A percentile compares a stretch with the other conserved stretches of the same genome.
Conservation (phyloP, 805 yeast species). For the Barnettozyma vustinii region DNA sequence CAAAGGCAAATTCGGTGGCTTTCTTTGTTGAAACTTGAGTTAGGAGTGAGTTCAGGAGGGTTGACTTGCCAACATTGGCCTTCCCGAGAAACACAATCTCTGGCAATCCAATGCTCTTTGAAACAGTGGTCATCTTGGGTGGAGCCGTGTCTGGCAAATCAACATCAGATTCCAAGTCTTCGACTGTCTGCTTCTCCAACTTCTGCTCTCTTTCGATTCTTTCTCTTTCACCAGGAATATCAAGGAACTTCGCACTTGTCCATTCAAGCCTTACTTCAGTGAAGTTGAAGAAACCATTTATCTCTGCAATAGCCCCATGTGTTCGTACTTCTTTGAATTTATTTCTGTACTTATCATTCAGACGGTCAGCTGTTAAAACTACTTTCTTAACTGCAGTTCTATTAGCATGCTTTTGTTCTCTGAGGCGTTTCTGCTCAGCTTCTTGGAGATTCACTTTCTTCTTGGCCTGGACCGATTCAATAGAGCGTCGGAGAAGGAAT, state of each 20-base stretch:
- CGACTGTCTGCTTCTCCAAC: constrained; percentile 10
- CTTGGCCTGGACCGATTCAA: constrained; percentile 4
- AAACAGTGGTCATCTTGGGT: constrained; percentile 1
- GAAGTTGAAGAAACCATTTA: constrained; percentile 40
- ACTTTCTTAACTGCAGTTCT: constrained; percentile 4
- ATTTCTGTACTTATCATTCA: constrained; percentile 17
- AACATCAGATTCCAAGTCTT: constrained; percentile 10
- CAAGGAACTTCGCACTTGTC: constrained; percentile 47
- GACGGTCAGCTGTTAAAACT: constrained; percentile 8
- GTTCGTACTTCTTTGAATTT: constrained; percentile 16
- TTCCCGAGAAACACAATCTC: constrained; percentile 76
- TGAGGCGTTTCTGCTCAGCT: background rate
- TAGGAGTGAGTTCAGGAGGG: constrained; percentile 59
- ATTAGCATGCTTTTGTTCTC: background rate
- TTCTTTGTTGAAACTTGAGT: constrained; percentile 31
- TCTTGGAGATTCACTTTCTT: constrained; percentile 1
- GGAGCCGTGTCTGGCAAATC: constrained; percentile 1
- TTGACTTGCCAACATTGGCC: constrained; percentile 84
- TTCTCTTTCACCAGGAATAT: constrained; percentile 53
- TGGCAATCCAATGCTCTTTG: constrained; percentile 40
- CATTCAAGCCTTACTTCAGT: constrained; percentile 50
- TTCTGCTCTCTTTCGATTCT: constrained; percentile 16
- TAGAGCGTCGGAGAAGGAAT: constrained; percentile 1
- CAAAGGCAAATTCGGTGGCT: constrained; percentile 40
- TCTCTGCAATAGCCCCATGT: constrained; percentile 19